Base-by-base conservation (phyloP, 352 stramenopile species). In the Thalassiosira ordinaria region DNA sequence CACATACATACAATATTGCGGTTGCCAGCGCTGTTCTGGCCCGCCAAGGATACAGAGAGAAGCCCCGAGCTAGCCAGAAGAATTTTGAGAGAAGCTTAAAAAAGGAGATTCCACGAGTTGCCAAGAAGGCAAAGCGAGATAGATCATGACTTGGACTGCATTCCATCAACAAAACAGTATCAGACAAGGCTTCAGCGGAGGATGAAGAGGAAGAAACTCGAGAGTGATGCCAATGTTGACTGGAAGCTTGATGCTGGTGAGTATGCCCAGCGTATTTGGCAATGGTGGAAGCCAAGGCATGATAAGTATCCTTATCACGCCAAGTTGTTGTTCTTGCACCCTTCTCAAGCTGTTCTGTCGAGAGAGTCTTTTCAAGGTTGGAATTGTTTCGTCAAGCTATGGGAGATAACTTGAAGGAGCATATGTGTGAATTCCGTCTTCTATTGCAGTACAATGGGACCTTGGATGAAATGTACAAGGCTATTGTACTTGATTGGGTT, bases 211-310 rank as follows among this genome's bases (percentile, higher is more conserved):
- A 55, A 55, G 3, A 29, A 29, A 6, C 16, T 55, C 6, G 35
- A 41, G n/a, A 29, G 5, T 14, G 18, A 55, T 16, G 46, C 18
- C 27, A 29, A 6, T 52, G n/a, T 22, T 33, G 65, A 74, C 57
- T 74, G 49, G 65, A 74, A 74, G 24, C 16, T 7, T 66, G 65
- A 74, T 31, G 65, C 51, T 6, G 65, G 65, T 24, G 65, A 74
- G 39, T 67, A 74, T 53, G 51, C 51, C 7, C 22, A 53, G 26
- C 22, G 51, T 33, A 68, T 74, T 35, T 74, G 65, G 65, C 8
- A 66, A 24, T 74, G 65, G 49, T 74, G 65, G 51, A 74, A 67
- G 31, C 22, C n/a, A 24, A 60, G 39, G 61, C 59, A 60, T 18
- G 41, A 71, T 9, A 31, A 39, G 20, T 71, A 41, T 24, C 39